A percentile compares a stretch with the other conserved stretches of the same genome.
Conservation (phyloP, 768 basidiomycete species). For the Trametes punicea region DNA sequence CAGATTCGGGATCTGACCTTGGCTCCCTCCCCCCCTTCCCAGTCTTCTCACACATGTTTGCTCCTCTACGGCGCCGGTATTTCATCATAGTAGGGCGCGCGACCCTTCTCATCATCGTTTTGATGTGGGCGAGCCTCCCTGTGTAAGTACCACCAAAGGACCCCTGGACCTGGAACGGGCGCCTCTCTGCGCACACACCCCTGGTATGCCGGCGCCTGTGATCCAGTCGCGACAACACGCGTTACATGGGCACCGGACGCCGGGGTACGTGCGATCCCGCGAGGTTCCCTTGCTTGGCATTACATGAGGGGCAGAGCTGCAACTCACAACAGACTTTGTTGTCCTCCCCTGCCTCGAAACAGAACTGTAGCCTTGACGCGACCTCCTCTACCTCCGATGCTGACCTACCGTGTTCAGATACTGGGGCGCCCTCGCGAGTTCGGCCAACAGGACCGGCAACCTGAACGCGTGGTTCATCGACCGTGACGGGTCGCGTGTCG, state of each 20-base stretch:
- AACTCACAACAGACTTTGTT: too few relatives aligned
- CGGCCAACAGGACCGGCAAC: constrained; percentile 25
- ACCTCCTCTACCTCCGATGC: too few relatives aligned
- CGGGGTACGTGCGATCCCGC: not conserved
- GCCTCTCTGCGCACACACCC: not conserved
- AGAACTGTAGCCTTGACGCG: too few relatives aligned
- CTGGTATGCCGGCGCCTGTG: not conserved
- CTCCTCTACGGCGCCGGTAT: constrained; percentile 26
- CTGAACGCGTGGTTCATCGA: constrained; percentile 41
- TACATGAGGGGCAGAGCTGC: too few relatives aligned
- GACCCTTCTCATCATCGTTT: constrained; percentile 30
- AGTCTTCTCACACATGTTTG: constrained; percentile 28
- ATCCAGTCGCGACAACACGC: not conserved
- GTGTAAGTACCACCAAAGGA: constrained; percentile 30
- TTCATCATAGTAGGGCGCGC: constrained; percentile 32
- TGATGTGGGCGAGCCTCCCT: constrained; percentile 41
- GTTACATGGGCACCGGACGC: not conserved
- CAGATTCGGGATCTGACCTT: too few relatives aligned
- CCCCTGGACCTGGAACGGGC: not conserved
- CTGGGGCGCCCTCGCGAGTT: constrained; percentile 27
- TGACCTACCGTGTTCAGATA: constrained; percentile 18
- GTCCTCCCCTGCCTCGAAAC: too few relatives aligned
- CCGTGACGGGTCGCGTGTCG: constrained; percentile 35
- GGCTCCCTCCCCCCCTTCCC: not conserved
- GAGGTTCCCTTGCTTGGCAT: too few relatives aligned